Conservation (phyloP, 805 yeast species). For the Spencermartinsiella europaea region DNA sequence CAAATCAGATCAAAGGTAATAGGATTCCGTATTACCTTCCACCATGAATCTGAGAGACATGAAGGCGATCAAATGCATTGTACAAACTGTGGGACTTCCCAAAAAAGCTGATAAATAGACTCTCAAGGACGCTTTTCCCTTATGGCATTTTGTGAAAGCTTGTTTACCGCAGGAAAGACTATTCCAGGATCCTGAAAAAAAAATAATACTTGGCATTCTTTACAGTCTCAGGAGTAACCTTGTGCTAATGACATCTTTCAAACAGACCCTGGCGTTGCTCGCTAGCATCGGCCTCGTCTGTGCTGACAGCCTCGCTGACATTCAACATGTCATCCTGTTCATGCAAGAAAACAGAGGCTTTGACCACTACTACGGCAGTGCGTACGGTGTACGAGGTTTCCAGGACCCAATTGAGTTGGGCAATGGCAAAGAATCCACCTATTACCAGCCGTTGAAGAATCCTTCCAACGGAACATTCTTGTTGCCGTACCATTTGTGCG, state of each 20-base stretch:
- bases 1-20: too few relatives aligned
- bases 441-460: conserved; percentile 15
- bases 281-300: conserved; percentile 15
- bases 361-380: conserved; percentile 22
- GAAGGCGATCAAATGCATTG: too few relatives aligned
- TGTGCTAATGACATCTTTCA: background rate
- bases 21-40: too few relatives aligned
- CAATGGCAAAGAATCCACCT: conserved; percentile 9
- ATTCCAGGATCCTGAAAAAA: too few relatives aligned
- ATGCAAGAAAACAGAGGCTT: conserved; percentile 26
- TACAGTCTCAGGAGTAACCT: too few relatives aligned
- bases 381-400: conserved; percentile 25
- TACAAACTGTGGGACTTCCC: too few relatives aligned
- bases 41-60: too few relatives aligned
- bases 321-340: conserved; percentile 19
- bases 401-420: conserved; percentile 22
- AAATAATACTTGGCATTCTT: too few relatives aligned
- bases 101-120: too few relatives aligned
- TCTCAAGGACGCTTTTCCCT: too few relatives aligned
- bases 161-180: too few relatives aligned
- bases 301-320: conserved; percentile 14
- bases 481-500: conserved; percentile 20
- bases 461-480: conserved; percentile 10
- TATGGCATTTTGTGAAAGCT: too few relatives aligned
- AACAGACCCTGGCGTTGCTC: background rate